Percentiles rank a stretch among this genome's conserved stretches.
Evolutionary conservation across 768 basidiomycete species (phyloP).

Genomic region (Termitomyces sp.): DNA sequence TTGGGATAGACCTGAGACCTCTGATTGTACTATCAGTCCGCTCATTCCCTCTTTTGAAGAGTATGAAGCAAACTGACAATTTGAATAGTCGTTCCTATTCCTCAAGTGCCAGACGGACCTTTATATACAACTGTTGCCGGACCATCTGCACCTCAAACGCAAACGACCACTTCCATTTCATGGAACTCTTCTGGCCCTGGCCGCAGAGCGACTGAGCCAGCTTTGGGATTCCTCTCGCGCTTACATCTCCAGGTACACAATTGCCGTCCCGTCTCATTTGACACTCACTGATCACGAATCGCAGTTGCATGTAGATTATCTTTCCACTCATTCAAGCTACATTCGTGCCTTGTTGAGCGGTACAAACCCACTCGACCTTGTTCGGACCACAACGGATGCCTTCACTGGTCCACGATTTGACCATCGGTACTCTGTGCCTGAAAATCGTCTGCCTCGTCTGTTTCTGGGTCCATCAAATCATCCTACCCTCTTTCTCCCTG

Average conservation of each 20-base stretch:
- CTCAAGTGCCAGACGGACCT: constrained; percentile 31
- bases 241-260: constrained; percentile 53
- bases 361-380: constrained; percentile 53
- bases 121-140: constrained; percentile 22
- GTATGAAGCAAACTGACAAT: constrained; percentile 2
- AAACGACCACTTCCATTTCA: constrained; percentile 20
- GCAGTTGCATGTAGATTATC: constrained; percentile 76
- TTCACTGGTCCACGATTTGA: constrained; percentile 15
- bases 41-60: constrained; percentile 1
- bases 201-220: constrained; percentile 48
- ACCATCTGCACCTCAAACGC: constrained; percentile 25
- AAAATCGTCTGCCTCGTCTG: constrained; percentile 56
- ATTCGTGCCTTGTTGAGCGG: constrained; percentile 69
- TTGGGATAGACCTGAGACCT: constrained; percentile 71
- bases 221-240: constrained; percentile 42
- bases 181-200: constrained; percentile 38
- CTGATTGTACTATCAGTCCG: constrained; percentile 76
- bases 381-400: constrained; percentile 29
- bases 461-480: constrained; percentile 62
- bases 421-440: constrained; percentile 35
- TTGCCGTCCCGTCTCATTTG: not conserved
- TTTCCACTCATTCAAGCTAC: constrained; percentile 77
- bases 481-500: constrained; percentile 66
- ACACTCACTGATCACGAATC: constrained; percentile 4
- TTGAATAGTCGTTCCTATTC: constrained; percentile 44